phyloP scores from a whole-genome alignment of 2,329 filamentous ascomycete genomes.

The Botrytis squamosa region DNA sequence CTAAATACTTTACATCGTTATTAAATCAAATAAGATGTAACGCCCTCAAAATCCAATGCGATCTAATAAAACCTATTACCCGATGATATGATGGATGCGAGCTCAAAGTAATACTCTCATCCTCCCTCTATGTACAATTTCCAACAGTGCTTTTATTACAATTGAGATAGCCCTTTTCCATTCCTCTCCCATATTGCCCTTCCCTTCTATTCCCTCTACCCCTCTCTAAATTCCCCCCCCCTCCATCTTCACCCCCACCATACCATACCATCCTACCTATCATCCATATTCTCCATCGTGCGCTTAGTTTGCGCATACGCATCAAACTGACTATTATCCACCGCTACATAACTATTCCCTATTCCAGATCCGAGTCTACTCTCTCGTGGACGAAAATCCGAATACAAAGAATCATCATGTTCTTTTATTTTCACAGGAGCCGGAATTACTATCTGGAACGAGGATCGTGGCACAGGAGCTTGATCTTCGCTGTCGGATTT shows the following conservation, averaged over 20 bases:
- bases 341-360: constrained; percentile 25
- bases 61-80: background rate
- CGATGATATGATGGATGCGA: background rate
- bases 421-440: no score
- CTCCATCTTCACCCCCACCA: background rate
- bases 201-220: no score
- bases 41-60: no score
- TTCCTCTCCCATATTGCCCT: no score
- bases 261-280: background rate
- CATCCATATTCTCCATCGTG: constrained; percentile 16
- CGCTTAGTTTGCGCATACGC: constrained; percentile 28
- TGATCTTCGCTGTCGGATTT: background rate
- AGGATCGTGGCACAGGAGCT: background rate
- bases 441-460: background rate
- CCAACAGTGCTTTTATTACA: background rate
- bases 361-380: background rate
- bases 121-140: background rate
- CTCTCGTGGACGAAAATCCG: background rate
- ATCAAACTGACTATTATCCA: constrained; percentile 28
- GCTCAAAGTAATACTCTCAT: background rate
- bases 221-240: background rate
- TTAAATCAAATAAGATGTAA: background rate
- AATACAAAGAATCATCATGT: background rate
- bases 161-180: background rate
- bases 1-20: background rate